These are phyloP conservation scores for Colletotrichum truncatum DNA, from an alignment of 2,329 filamentous ascomycete genomes.

Conservation along the genomic window DNA sequence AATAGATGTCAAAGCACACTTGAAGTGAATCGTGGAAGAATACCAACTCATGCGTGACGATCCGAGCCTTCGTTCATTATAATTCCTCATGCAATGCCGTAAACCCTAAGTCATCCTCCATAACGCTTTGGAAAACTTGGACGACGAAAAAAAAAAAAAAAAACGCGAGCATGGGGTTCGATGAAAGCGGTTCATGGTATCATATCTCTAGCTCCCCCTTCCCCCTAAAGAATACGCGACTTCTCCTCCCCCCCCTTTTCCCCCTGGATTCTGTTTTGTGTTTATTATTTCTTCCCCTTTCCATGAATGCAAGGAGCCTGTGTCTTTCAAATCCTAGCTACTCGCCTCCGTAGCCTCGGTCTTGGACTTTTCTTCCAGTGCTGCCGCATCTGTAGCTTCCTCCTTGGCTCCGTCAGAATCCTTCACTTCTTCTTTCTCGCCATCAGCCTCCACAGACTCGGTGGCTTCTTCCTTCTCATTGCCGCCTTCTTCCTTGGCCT, in stretches of 20 bases:
- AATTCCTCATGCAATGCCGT: no score
- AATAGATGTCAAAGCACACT: no score
- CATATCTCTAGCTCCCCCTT: constrained; percentile 10
- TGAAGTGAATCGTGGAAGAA: no score
- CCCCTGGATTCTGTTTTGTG: no score
- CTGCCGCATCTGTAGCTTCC: neutral
- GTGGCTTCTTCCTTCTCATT: constrained; percentile 28
- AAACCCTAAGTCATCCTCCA: no score
- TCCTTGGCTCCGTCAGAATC: neutral
- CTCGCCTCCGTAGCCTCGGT: neutral
- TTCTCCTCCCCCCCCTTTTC: neutral
- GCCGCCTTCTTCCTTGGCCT: constrained; percentile 33
- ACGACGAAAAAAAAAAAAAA: neutral
- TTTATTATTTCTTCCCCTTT: no score
- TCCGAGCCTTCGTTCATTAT: no score
- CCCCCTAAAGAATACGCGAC: neutral
- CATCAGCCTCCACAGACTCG: neutral
- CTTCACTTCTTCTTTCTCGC: constrained; percentile 13
- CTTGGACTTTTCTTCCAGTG: neutral
- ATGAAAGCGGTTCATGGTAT: constrained; percentile 24
- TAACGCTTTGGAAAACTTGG: no score
- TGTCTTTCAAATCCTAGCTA: no score
- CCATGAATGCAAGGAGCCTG: no score
- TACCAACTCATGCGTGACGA: no score
- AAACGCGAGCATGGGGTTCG: neutral